Evolutionary conservation across 768 basidiomycete genomes (phyloP), one percentile per base, ranked within the genome.

Genomic region (Kwoniella heveanensis): DNA sequence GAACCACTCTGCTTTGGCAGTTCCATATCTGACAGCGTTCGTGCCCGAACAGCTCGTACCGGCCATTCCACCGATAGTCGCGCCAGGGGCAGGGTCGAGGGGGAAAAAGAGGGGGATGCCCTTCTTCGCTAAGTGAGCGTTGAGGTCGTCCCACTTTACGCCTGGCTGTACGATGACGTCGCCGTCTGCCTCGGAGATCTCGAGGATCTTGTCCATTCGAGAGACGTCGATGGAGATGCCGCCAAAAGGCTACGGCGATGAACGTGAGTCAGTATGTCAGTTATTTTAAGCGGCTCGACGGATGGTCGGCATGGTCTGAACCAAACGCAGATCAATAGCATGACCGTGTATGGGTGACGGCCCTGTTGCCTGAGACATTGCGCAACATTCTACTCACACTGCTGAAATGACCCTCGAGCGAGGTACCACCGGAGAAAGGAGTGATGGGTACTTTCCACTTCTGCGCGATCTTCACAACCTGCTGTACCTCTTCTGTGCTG

Each of bases 41-140:
- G 91, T 92, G 55, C 90, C 91, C 53, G 86, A 88, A 72, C 90
- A 92, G 9, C 90, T 90, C 1, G 91, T 93, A 9, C 88, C 88
- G 54, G 90, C 87, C 90, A 92, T 92, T 6, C 91, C 90, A 12
- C 91, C 91, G 65, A 92, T 90, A 15, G 90, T 90, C 83, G 91
- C 91, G 25, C 87, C 85, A 0, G 89, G 90, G 10, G 84, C 90
- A 36, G 82, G 80, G 58, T 81, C 81, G 67, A 92, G 88, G 9
- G 92, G 92, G 76, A 95, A 94, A 82, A 95, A 93, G 9, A 94
- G 81, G 0, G 89, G 87, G 56, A 91, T 87, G 2, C 87, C 88
- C 78, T 85, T 84, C 8, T 86, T 85, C 68, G 85, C 86, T 29
- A 96, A 83, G 4, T 84, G 81, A 9, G 65, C 64, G 56, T 76